phyloP scores from a whole-genome alignment of 495 filamentous ascomycete genomes.

The Hypoxylon lienhwacheense region DNA sequence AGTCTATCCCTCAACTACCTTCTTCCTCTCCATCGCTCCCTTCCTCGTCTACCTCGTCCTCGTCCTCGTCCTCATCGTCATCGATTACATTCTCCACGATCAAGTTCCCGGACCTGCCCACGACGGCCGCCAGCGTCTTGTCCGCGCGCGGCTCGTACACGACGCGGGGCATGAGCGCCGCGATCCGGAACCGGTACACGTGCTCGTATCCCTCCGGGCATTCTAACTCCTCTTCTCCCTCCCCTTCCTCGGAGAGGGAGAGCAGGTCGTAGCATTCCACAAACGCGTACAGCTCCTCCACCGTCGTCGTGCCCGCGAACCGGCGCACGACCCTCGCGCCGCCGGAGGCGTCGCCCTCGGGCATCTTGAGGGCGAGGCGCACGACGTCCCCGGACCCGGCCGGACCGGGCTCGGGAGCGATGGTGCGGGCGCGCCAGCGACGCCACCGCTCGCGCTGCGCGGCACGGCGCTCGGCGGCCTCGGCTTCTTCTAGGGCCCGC shows the following conservation, averaged over 20 bases:
- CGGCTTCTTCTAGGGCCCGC: conserved; percentile 59
- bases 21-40: background rate
- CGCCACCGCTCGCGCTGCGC: conserved; percentile 71
- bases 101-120: conserved; percentile 84
- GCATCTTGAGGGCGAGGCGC: conserved; percentile 80
- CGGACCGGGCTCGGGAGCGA: conserved; percentile 67
- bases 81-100: conserved; percentile 68
- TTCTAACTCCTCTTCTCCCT: conserved; percentile 37
- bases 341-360: conserved; percentile 52
- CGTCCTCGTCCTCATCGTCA: conserved; percentile 32
- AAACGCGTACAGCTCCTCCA: conserved; percentile 95
- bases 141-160: conserved; percentile 69
- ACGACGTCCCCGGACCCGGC: conserved; percentile 69
- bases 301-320: conserved; percentile 62
- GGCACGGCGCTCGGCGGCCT: conserved; percentile 60
- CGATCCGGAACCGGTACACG: conserved; percentile 76
- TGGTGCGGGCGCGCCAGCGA: conserved; percentile 70
- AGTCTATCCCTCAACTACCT: conserved; percentile 1
- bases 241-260: conserved; percentile 32
- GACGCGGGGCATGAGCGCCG: conserved; percentile 77
- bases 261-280: conserved; percentile 86
- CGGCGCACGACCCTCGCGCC: conserved; percentile 69
- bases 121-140: conserved; percentile 65
- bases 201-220: conserved; percentile 74
- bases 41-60: conserved; percentile 2